Evolutionary conservation across 1,139 yeast genomes (phyloP), one percentile per base, ranked within the genome.

Genomic region (Suhomyces taliae): DNA sequence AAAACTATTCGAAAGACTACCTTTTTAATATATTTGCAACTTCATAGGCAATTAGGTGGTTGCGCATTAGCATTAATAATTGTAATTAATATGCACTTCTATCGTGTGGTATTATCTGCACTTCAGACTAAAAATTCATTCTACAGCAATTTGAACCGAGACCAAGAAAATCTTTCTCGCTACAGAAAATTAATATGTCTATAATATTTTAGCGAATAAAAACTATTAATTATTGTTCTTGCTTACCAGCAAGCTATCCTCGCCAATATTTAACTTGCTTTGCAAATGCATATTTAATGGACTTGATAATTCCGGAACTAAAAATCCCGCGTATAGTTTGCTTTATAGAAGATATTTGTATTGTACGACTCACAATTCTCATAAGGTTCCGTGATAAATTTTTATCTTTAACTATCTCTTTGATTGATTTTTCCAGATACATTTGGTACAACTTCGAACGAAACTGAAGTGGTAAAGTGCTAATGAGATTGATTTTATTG

Each of bases 301-400:
- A 83, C 61, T 88, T 87, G 31, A 73, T 61, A 1, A 89, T 47
- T 1, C 99, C 99, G 1, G 98, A 97, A 3, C 96, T 90, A 36
- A 88, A 70, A 4, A 93, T 59, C 0, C 99, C 99, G 62, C 91
- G 90, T 19, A 83, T 57, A 31, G 90, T 82, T 65, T 95, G 99
- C 11, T 82, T 65, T 10, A 86, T 60, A 12, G 96, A 87, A 10
- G 95, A 87, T 56, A 74, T 69, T 31, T 79, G 73, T 9, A 91
- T 91, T 0, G 88, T 87, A 33, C 74, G 67, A 53, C 77, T 74
- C 29, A 93, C 74, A 6, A 76, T 69, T 27, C 65, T 63, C 5
- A 70, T 61, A 39, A 86, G 67, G 40, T 72, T 70, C 15, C 60
- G 47, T 2, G 67, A 59, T 40, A 83, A 69, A 15, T 62, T 51